phyloP scores from a whole-genome alignment of 805 yeast species.

The Jamesozyma hellenica region DNA sequence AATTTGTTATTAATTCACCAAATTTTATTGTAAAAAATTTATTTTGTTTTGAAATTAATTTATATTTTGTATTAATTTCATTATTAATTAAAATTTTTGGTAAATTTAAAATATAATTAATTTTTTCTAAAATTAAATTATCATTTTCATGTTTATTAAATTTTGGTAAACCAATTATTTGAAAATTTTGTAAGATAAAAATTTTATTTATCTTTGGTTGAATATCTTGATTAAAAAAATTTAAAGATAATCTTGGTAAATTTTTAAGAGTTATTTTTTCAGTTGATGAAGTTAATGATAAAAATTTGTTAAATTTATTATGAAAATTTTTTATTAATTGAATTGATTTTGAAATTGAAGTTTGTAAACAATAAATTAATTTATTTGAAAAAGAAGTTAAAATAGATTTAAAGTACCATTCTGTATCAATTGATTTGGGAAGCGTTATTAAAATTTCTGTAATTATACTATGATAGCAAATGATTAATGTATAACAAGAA shows the following conservation, averaged over 20 bases:
- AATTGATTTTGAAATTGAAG: constrained; percentile 3
- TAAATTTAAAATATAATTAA: constrained; percentile 2
- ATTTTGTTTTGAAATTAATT: constrained; percentile 3
- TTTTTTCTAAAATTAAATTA: neutral
- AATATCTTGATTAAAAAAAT: constrained; percentile 2
- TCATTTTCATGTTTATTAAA: neutral
- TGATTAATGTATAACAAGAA: constrained; percentile 11
- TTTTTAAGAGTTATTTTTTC: neutral
- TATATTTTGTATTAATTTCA: constrained; percentile 9
- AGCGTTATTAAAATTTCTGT: constrained; percentile 12
- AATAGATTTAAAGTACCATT: constrained; percentile 13
- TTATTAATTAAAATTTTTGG: constrained; percentile 16
- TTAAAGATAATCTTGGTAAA: neutral
- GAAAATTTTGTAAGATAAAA: constrained; percentile 3
- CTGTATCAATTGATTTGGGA: constrained; percentile 14
- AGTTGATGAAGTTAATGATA: neutral
- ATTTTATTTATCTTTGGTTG: constrained; percentile 4
- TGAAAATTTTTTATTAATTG: constrained; percentile 2
- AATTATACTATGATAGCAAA: constrained; percentile 17
- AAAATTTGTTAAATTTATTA: constrained; percentile 3
- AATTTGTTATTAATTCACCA: constrained; percentile 11
- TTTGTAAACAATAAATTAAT: constrained; percentile 18
- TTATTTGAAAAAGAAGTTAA: constrained; percentile 11
- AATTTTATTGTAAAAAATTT: constrained; percentile 11
- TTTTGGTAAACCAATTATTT: constrained; percentile 6